Conservation (phyloP, 345 rosid genomes). For the Lepidium aucheri region DNA sequence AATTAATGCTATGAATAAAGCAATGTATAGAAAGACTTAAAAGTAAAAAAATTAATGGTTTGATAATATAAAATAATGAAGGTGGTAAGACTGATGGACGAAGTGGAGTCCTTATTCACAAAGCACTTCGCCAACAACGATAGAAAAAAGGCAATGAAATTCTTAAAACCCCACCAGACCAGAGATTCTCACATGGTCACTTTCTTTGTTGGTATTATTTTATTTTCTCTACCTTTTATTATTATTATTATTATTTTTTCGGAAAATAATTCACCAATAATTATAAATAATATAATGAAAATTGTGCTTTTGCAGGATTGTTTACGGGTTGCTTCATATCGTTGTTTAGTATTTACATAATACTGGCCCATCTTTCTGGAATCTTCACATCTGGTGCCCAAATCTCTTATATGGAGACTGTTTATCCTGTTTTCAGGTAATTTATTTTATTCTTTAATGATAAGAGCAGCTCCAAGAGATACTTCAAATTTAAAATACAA, state of each 20-base stretch:
- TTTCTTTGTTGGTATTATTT: conserved; percentile 74
- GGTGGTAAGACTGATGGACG: conserved; percentile 92
- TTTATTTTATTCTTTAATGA: no score
- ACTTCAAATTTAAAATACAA: no score
- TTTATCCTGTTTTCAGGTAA: conserved; percentile 95
- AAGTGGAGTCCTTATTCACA: conserved; percentile 96
- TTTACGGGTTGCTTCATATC: conserved; percentile 89
- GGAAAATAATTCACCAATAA: not conserved
- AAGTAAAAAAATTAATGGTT: not conserved
- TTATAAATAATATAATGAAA: not conserved
- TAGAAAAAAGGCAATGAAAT: conserved; percentile 96
- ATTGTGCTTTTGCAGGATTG: conserved; percentile 45
- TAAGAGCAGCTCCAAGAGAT: no score
- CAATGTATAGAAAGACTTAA: not conserved
- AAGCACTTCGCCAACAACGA: conserved; percentile 92
- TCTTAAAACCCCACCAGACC: conserved; percentile 74
- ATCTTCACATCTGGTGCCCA: conserved; percentile 44
- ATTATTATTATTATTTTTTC: no score
- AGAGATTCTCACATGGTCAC: conserved; percentile 95
- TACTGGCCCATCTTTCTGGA: conserved; percentile 74
- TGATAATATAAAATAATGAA: conserved; percentile 12
- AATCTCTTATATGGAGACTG: conserved; percentile 60
- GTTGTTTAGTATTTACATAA: conserved; percentile 63
- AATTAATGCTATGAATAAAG: not conserved
- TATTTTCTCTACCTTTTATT: not conserved